Evolutionary conservation across 768 basidiomycete genomes (phyloP).

Genomic region (Piloderma croceum): DNA sequence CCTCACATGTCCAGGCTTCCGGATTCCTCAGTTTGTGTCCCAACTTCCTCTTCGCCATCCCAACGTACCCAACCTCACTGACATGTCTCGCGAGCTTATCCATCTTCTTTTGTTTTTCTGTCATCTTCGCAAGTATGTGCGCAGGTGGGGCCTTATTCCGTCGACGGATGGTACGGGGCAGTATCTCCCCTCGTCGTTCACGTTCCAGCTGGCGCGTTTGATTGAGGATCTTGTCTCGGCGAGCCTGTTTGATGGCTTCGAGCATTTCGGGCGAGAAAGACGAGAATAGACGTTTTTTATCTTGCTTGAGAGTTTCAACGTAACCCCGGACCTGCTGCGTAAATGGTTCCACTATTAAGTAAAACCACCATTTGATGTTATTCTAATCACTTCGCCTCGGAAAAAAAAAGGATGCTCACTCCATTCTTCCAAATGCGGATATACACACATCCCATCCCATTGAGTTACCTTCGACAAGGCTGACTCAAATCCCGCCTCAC

Average conservation of each 20-base stretch:
- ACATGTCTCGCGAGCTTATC: conserved; percentile 47
- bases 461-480: neutral
- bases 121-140: conserved; percentile 50
- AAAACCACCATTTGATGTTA: neutral
- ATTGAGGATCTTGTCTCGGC: conserved; percentile 55
- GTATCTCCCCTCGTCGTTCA: conserved; percentile 60
- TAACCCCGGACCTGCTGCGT: conserved; percentile 25
- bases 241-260: conserved; percentile 46
- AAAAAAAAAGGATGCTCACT: neutral
- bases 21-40: conserved; percentile 43
- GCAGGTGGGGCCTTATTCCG: conserved; percentile 58
- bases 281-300: conserved; percentile 35
- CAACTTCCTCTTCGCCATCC: conserved; percentile 49
- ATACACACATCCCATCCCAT: neutral
- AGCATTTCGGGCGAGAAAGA: conserved; percentile 48
- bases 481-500: neutral
- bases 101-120: conserved; percentile 36
- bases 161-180: conserved; percentile 41
- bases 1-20: conserved; percentile 30
- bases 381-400: neutral
- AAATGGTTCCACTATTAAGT: conserved; percentile 28
- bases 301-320: conserved; percentile 35
- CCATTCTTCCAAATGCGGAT: neutral
- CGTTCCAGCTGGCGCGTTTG: conserved; percentile 57
- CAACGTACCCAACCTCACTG: conserved; percentile 69